Evolutionary conservation across 768 basidiomycete genomes (phyloP).

Genomic region (Mycena polygramma): DNA sequence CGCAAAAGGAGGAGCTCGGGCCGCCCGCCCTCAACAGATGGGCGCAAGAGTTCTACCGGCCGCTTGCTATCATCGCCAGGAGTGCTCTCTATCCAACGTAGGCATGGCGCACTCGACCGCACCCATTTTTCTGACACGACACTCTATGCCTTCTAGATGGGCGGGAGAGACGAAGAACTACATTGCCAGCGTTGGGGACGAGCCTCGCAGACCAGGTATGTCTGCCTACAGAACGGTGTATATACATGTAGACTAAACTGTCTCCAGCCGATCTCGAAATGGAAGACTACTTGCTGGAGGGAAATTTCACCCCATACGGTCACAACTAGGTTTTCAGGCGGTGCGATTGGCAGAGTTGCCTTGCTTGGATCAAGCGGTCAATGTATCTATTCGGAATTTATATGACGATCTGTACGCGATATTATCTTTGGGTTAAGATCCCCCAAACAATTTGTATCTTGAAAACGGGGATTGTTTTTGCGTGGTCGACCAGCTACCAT

Average conservation of each 20-base stretch:
- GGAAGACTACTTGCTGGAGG: not conserved
- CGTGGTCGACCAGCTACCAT: too few relatives aligned
- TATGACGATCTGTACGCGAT: too few relatives aligned
- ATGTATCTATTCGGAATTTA: too few relatives aligned
- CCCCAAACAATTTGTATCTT: too few relatives aligned
- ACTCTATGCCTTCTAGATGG: not conserved
- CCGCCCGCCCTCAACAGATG: not conserved
- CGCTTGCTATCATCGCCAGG: conserved; percentile 7
- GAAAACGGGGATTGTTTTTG: too few relatives aligned
- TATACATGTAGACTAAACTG: not conserved
- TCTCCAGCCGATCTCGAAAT: conserved; percentile 3
- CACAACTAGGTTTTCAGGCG: too few relatives aligned
- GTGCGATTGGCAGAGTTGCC: not conserved
- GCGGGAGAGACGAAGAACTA: not conserved
- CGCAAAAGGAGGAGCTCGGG: not conserved
- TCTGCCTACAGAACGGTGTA: not conserved
- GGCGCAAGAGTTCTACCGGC: conserved; percentile 16
- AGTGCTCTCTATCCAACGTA: conserved; percentile 15
- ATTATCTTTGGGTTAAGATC: too few relatives aligned
- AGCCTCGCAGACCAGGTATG: not conserved
- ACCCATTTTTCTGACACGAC: not conserved
- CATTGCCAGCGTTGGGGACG: not conserved
- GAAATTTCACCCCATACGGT: not conserved
- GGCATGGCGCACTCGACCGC: not conserved
- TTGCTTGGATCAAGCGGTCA: not conserved